Evolutionary conservation across 371 early-diverging fungal species (phyloP), one percentile per base, ranked within the genome.

Genomic region (Rozella allomycis): DNA sequence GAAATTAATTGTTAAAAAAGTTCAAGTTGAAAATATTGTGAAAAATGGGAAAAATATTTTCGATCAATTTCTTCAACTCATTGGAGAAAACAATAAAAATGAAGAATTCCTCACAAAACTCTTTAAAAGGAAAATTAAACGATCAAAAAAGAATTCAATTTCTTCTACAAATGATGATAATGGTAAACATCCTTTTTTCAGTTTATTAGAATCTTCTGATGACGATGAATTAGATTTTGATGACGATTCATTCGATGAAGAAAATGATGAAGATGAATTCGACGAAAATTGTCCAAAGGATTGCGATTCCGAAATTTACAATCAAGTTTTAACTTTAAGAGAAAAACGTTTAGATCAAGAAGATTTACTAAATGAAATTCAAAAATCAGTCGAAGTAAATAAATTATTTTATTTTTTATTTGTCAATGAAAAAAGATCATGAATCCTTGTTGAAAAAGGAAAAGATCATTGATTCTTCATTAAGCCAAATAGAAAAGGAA

Each of bases 361-460:
- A 18, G 58, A 62, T 20, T 17, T 43, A 0, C 35, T 65, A 5
- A 40, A 31, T 4, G 66, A 65, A 35, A 54, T 65, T 14, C 66
- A 65, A 39, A 65, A 60, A 38, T 39, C 50, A 2, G 47, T 62
- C 19, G 66, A 65, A 32, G 63, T 58, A 26, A 28, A 31, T 12
- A 11, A 22, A 26, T 11, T 30, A 11, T 12, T 20, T 11, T 11
- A 12, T 30, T 20, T 11, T 10, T 23, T 17, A 3, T 3, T 12
- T 58, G 60, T 35, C 44, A 0, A 37, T 60, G 14, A 62, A 56
- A 35, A 65, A 65, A 46, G 66, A 65, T 30, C 50, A 62, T 39
- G 66, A 65, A 25, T 40, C 54, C 1, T 37, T 60, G 17, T 31
- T 57, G 34, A 65, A 65, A 33, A 65, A 55, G 41, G 59, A 60